Evolutionary conservation across 2,329 filamentous ascomycete species (phyloP).

Genomic region (Clonostachys sp.): DNA sequence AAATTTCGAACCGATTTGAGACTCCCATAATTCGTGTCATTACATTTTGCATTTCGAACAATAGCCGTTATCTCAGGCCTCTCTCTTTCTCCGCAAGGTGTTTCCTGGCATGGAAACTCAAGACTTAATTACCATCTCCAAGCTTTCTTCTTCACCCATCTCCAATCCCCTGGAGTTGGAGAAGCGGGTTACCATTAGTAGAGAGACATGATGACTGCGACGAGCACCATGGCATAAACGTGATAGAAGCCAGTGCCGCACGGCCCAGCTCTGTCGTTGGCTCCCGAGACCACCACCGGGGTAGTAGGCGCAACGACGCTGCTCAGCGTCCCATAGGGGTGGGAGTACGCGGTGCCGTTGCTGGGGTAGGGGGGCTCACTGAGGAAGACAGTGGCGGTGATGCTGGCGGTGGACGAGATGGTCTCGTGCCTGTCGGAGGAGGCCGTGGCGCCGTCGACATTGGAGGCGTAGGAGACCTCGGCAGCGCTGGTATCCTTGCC

Average conservation of each 20-base stretch:
- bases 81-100: too few species aligned
- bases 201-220: slow-evolving; percentile 23
- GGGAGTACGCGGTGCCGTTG: slow-evolving; percentile 17
- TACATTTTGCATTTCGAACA: too few species aligned
- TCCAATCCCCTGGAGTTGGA: too few species aligned
- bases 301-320: slow-evolving; percentile 10
- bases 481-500: neutral
- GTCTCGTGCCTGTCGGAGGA: neutral
- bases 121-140: too few species aligned
- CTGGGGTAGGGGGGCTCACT: slow-evolving; percentile 14
- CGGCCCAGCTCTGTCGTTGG: slow-evolving; percentile 21
- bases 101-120: too few species aligned
- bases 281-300: slow-evolving; percentile 21
- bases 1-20: neutral
- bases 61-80: too few species aligned
- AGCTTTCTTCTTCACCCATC: too few species aligned
- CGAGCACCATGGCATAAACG: slow-evolving; percentile 26
- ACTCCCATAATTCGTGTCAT: too few species aligned
- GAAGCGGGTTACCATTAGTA: slow-evolving; percentile 13
- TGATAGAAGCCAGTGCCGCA: slow-evolving; percentile 19
- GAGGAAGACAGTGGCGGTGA: slow-evolving; percentile 21
- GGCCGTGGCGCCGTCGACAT: neutral
- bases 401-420: slow-evolving; percentile 3
- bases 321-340: slow-evolving; percentile 16
- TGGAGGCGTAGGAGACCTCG: neutral